Evolutionary conservation across 768 basidiomycete genomes (phyloP), one percentile per base, ranked within the genome.

Genomic region (Leccinum truebloodii): DNA sequence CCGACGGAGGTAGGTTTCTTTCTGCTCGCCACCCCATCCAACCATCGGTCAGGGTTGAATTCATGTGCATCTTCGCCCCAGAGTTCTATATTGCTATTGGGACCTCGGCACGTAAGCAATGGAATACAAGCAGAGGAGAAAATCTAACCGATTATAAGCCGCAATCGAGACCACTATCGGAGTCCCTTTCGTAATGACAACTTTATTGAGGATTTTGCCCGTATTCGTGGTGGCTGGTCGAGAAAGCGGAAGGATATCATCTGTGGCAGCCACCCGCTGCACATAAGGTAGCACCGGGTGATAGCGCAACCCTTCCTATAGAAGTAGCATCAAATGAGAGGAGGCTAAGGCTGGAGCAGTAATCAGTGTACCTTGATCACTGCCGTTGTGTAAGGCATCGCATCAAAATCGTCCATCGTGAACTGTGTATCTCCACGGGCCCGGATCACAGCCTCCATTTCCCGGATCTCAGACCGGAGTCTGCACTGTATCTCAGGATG

Each of bases 191-290:
- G 81, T 78, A 26, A 87, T 71, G 3, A 79, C 77, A 12, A 87
- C 55, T 55, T 82, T 75, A 9, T 64, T 70, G 44, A 83, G 67
- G 8, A 73, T 58, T 58, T 79, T 71, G 6, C 85, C 86, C 1
- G 77, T 76, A 22, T 72, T 73, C 3, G 78, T 81, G 54, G 63
- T 73, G 52, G 86, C 78, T 2, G 85, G 83, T 57, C 72, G 78
- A 6, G 83, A 80, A 37, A 90, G 78, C 0, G 88, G 86, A 22
- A 90, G 67, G 28, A 86, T 53, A n/a, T 86, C 83, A 63, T 89
- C 86, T n/a, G 73, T 69, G 1, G 69, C 74, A 0, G 86, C 77
- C 57, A 79, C 73, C 24, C 88, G 80, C 48, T 80, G 77, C 16
- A 79, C 79, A n/a, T 81, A 79, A 49, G 82, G 80, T 14, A 81